Evolutionary conservation across 148 eudicot genomes (phyloP), one percentile per base, ranked within the genome.

Genomic region (Diospyros lotus): DNA sequence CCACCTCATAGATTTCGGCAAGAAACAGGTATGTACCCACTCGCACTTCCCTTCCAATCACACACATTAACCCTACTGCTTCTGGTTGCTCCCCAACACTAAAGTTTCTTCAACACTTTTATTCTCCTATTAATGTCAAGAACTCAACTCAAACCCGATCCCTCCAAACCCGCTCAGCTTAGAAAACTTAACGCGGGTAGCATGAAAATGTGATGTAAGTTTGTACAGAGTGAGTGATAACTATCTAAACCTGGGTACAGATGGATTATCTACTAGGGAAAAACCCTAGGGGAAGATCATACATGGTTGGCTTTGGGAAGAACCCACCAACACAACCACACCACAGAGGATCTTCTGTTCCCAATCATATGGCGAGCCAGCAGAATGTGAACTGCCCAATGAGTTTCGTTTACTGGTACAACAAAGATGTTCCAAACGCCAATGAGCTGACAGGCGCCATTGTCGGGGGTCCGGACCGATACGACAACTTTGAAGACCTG

Each of bases 381-480:
- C 61, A 4, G 39, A 4, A 5, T 28, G 86, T 94, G 17, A 80
- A 46, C 39, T 94, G 98, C 66, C 80, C 83, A 52, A 64, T 71
- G 80, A 89, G 85, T 70, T 94, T 94, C 66, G 76, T 71, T 1
- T 52, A 88, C 54, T 94, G 84, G 84, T 88, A 74, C 75, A 62
- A 60, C 68, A 84, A 82, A 50, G 70, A 91, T 50, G 72, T 58
- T 9, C 93, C 98, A 1, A 94, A 94, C 76, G 84, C 87, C 5
- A 84, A 94, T 64, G 90, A 88, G 87, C 91, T 94, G 6, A 94
- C 98, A 0, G 98, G 98, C 3, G 98, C 98, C 76, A 87, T 94
- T 3, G 88, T 94, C 0, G 98, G 98, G 1, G 98, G 98, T 5
- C 98, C 98, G 1, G 93, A 94, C 75, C 65, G 70, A n/a, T 73